Evolutionary conservation across 371 early-diverging fungal genomes (phyloP), one percentile per base, ranked within the genome.

Genomic region (Lichtheimia ramosa): DNA sequence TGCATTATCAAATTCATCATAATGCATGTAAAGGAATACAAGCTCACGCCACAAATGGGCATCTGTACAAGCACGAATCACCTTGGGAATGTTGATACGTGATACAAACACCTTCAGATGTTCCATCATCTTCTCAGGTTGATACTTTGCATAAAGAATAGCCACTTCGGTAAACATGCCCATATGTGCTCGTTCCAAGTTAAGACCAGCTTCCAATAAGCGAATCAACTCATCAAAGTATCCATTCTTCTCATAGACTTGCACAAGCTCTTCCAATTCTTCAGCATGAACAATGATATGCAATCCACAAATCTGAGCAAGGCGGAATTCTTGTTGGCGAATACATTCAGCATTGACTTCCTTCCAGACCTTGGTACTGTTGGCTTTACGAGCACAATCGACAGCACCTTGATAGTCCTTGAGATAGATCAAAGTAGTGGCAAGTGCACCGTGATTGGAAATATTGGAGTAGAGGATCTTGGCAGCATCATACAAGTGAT

Each of bases 161-260:
- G 97, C 95, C 40, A 98, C 82, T 70, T 97, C 97, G 0, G 99
- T 98, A 69, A 98, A 98, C 97, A 98, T 96, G 46, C 97, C 98
- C 97, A 97, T 97, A 68, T 98, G 98, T 3, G 98, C 97, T 51
- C 99, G 87, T 79, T 98, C 99, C 59, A 97, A 70, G 23, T 93
- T 93, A n/a, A 98, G 82, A 63, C 96, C 94, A 48, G 92, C 89
- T 80, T 98, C 96, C 27, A 98, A 75, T 48, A 98, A 76, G 23
- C 81, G 70, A 65, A 96, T 92, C 53, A 96, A 77, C 81, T 97
- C 95, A 34, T 93, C 92, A 69, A 96, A 89, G 79, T 84, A 84
- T 21, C 97, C 99, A 43, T 86, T 84, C 51, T 79, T 65, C 73
- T 97, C 97, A 70, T 98, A 98, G 15, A 90, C 73, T 54, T 84